These are phyloP conservation scores for Cucumis cinereus DNA, from an alignment of 306 rosid genomes.

Conservation along the genomic window DNA sequence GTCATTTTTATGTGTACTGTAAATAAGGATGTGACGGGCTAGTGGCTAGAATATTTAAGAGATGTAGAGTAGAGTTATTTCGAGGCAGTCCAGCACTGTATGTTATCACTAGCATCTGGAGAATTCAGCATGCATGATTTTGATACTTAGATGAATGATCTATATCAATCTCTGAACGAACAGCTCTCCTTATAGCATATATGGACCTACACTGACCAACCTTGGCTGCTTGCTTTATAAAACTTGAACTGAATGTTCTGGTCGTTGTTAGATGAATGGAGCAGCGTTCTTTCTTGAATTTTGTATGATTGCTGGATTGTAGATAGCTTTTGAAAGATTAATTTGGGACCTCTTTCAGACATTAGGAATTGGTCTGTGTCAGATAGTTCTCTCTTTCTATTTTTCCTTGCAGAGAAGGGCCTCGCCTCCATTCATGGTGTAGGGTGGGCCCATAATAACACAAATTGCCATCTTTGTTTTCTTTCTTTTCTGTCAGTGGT, in stretches of 20 bases:
- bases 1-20: background rate
- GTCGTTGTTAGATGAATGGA: background rate
- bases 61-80: background rate
- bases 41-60: background rate
- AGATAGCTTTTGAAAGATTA: background rate
- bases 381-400: background rate
- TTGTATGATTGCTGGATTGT: background rate
- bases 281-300: background rate
- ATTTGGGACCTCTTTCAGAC: background rate
- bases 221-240: background rate
- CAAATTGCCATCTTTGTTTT: background rate
- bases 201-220: background rate
- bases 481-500: background rate
- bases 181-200: background rate
- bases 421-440: background rate
- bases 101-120: background rate
- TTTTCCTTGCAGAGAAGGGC: background rate
- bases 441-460: background rate
- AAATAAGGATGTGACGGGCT: background rate
- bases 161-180: background rate
- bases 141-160: background rate
- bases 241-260: background rate
- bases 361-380: background rate
- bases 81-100: background rate
- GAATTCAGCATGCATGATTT: background rate